A percentile compares a stretch with the other conserved stretches of the same genome.
Evolutionary conservation across 257 asterid genomes (phyloP).

Genomic region (Datura wrightii): DNA sequence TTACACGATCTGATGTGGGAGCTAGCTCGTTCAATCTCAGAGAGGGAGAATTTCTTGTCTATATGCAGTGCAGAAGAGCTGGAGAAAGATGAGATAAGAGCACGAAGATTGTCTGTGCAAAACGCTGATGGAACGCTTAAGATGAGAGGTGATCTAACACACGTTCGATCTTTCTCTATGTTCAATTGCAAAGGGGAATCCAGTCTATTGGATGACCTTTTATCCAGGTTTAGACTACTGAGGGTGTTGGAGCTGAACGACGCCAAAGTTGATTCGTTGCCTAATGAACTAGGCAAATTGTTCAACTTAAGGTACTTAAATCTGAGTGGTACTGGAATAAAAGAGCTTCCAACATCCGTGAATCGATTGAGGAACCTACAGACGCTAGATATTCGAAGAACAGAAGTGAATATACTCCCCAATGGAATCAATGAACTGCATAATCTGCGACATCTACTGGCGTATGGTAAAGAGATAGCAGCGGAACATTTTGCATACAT

Average conservation of each 20-base stretch:
- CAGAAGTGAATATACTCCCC: conserved; percentile 37
- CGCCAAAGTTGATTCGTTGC: conserved; percentile 39
- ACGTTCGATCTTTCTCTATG: conserved; percentile 44
- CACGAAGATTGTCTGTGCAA: conserved; percentile 48
- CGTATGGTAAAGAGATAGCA: conserved; percentile 24
- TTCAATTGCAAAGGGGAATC: conserved; percentile 30
- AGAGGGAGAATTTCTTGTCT: conserved; percentile 46
- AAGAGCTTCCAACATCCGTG: conserved; percentile 44
- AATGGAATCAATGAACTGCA: conserved; percentile 41
- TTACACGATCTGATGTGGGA: conserved; percentile 45
- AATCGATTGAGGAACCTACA: conserved; percentile 37
- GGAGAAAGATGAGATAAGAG: conserved; percentile 30
- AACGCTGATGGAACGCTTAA: neutral
- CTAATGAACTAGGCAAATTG: conserved; percentile 40
- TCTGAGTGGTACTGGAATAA: conserved; percentile 46
- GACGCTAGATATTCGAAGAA: conserved; percentile 38
- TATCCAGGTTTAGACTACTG: conserved; percentile 33
- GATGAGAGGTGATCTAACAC: conserved; percentile 16
- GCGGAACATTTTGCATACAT: conserved; percentile 3
- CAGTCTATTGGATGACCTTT: neutral
- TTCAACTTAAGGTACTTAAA: conserved; percentile 48
- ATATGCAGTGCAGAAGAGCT: conserved; percentile 26
- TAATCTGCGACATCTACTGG: conserved; percentile 52
- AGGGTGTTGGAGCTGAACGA: conserved; percentile 45
- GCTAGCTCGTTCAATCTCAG: conserved; percentile 34